Evolutionary conservation across 1,139 yeast species (phyloP), one percentile per base, ranked within the genome.

Genomic region (Sugiyamaella paludigena): DNA sequence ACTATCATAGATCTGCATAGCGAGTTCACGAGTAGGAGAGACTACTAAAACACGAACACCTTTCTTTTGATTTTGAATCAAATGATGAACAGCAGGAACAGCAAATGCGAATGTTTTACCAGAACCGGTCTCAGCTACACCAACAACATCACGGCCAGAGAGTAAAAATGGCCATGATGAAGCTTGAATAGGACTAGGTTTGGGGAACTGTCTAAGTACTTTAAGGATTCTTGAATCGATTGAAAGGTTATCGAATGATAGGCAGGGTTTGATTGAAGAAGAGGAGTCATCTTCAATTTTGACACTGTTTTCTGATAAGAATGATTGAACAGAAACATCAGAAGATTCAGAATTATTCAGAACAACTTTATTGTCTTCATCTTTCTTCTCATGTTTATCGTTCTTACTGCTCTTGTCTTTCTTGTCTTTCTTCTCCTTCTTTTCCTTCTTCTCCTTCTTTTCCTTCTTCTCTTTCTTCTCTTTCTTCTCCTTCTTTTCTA

Each of bases 21-120:
- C 98, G 64, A 92, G 77, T 70, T 92, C 99, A 75, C 99, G 84
- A 11, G 99, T 92, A 51, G 99, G 99, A 1, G 98, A 89, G 48
- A 92, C 83, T 54, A 87, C 88, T 54, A 94, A 76, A 5, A 89
- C 95, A 60, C 81, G 80, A 51, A 87, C 76, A 13, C 86, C 87
- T 37, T 71, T 69, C 27, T 48, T 70, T 13, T 51, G 45, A 29
- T 47, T 32, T 40, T 57, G 47, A 24, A 62, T 45, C 42, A 89
- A 72, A 57, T 82, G 82, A 66, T 88, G 78, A 51, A 92, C 78
- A n/a, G 97, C 97, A 39, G 99, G 99, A 15, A 92, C 95, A 63
- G 98, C 96, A 67, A 92, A 92, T 1, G 98, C 98, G 70, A 91
- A 84, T 0, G 98, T 92, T 69, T 92, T 92, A 63, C 98, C 98